Percentiles rank a stretch among this genome's conserved stretches.
These are phyloP conservation scores for Leptographium wingfieldii DNA, from an alignment of 2,329 filamentous ascomycete genomes.

Conservation along the genomic window DNA sequence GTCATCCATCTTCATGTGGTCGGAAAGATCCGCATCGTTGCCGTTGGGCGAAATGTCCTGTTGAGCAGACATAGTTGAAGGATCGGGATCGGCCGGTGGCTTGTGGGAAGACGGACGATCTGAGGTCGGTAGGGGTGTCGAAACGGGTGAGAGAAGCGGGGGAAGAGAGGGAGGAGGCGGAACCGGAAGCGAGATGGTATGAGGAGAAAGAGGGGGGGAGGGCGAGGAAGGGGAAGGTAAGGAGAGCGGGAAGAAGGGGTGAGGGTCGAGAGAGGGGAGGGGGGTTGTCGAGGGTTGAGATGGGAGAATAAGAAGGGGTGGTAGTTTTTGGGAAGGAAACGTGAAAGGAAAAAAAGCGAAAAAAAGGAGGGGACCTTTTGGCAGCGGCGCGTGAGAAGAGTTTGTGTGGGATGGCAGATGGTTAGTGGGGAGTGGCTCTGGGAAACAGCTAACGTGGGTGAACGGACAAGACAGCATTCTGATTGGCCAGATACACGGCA, in stretches of 20 bases:
- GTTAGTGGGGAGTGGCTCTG: conserved; percentile 1
- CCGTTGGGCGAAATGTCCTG: conserved; percentile 50
- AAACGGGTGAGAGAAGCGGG: background rate
- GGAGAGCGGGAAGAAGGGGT: conserved; percentile 9
- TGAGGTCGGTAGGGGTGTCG: background rate
- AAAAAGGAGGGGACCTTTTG: conserved; percentile 3
- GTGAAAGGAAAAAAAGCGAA: background rate
- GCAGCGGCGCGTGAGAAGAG: conserved; percentile 5
- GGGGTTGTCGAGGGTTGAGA: background rate
- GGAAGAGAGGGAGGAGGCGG: conserved; percentile 11
- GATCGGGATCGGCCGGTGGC: background rate
- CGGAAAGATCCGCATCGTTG: conserved; percentile 47
- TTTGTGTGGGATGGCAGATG: conserved; percentile 4
- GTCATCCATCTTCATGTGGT: conserved; percentile 54
- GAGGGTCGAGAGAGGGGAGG: background rate
- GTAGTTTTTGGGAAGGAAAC: background rate
- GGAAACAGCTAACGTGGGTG: conserved; percentile 2
- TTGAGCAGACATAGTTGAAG: conserved; percentile 39
- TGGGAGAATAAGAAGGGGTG: background rate
- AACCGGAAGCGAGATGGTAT: conserved; percentile 3
- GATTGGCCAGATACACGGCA: background rate
- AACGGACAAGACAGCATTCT: background rate
- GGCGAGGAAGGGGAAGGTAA: conserved; percentile 8
- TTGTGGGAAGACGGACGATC: background rate
- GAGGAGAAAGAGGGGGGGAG: conserved; percentile 7